Percentiles rank a stretch among this genome's conserved stretches.
These are phyloP conservation scores for Trichosporon inkin DNA, from an alignment of 1,284 basidiomycete genomes.

Conservation along the genomic window DNA sequence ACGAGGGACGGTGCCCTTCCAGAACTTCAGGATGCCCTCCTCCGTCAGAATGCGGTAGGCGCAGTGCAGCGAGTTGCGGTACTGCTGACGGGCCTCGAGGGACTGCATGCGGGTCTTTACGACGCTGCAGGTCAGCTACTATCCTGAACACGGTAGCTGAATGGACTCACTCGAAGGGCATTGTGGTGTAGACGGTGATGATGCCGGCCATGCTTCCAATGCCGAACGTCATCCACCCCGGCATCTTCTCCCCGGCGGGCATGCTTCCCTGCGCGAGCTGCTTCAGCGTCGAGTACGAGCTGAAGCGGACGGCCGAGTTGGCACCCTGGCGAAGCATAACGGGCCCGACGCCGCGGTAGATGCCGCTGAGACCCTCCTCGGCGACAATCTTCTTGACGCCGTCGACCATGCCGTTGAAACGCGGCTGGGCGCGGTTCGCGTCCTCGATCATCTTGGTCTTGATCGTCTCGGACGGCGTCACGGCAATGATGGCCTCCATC, in stretches of 20 bases:
- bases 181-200: conserved; percentile 84
- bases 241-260: conserved; percentile 76
- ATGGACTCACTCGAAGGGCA: conserved; percentile 78
- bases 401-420: conserved; percentile 82
- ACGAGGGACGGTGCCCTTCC: conserved; percentile 92
- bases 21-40: conserved; percentile 82
- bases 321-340: conserved; percentile 98
- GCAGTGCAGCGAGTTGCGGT: conserved; percentile 90
- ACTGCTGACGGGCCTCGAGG: conserved; percentile 73
- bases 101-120: conserved; percentile 98
- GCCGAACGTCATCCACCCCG: conserved; percentile 83
- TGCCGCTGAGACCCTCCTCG: conserved; percentile 70
- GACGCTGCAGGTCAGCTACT: conserved; percentile 59
- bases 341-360: conserved; percentile 90
- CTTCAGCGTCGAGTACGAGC: conserved; percentile 88
- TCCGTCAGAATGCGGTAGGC: conserved; percentile 85
- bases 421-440: conserved; percentile 74
- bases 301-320: conserved; percentile 95
- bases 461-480: conserved; percentile 96
- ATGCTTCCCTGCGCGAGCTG: conserved; percentile 82
- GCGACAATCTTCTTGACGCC: conserved; percentile 76
- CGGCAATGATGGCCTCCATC: conserved; percentile 89
- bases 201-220: conserved; percentile 91
- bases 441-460: conserved; percentile 99
- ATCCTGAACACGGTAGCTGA: background rate